phyloP scores from a whole-genome alignment of 345 rosid genomes.

The Gossypium longicalyx region DNA sequence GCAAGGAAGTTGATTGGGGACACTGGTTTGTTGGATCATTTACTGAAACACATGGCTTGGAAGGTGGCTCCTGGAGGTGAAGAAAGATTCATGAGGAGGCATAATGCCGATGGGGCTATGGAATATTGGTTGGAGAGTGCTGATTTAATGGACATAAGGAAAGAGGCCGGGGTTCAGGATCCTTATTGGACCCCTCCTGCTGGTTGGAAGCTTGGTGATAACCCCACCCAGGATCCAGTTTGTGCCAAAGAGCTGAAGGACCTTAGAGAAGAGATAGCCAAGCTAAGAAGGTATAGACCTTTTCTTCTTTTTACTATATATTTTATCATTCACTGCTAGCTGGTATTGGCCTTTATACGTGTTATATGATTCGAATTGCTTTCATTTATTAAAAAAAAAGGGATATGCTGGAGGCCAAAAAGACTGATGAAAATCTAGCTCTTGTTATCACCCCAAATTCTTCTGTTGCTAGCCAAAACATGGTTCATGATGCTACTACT shows the following conservation, averaged over 20 bases:
- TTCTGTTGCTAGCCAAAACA: slow-evolving; percentile 36
- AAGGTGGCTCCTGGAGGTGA: slow-evolving; percentile 86
- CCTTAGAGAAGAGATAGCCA: slow-evolving; percentile 41
- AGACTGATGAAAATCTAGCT: slow-evolving; percentile 38
- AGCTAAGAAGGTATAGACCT: slow-evolving; percentile 41
- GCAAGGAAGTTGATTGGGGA: slow-evolving; percentile 93
- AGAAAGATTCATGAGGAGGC: slow-evolving; percentile 82
- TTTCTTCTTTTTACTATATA: neutral
- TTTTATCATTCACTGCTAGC: neutral
- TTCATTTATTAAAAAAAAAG: slow-evolving; percentile 21
- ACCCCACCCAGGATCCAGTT: slow-evolving; percentile 73
- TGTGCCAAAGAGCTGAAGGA: slow-evolving; percentile 62
- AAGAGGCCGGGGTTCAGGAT: slow-evolving; percentile 79
- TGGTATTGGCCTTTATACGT: neutral
- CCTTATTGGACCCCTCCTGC: slow-evolving; percentile 95
- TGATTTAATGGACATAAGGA: slow-evolving; percentile 60
- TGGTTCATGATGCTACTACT: slow-evolving; percentile 26
- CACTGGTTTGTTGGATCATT: slow-evolving; percentile 88
- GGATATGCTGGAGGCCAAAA: slow-evolving; percentile 38
- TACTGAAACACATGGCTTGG: slow-evolving; percentile 95
- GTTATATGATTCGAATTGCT: neutral
- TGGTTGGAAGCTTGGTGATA: slow-evolving; percentile 91
- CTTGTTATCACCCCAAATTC: slow-evolving; percentile 36
- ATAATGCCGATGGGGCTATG: slow-evolving; percentile 93
- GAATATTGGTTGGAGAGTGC: slow-evolving; percentile 94